Base-by-base conservation (phyloP, 2,329 filamentous ascomycete species). In the Clarireedia homoeocarpa region DNA sequence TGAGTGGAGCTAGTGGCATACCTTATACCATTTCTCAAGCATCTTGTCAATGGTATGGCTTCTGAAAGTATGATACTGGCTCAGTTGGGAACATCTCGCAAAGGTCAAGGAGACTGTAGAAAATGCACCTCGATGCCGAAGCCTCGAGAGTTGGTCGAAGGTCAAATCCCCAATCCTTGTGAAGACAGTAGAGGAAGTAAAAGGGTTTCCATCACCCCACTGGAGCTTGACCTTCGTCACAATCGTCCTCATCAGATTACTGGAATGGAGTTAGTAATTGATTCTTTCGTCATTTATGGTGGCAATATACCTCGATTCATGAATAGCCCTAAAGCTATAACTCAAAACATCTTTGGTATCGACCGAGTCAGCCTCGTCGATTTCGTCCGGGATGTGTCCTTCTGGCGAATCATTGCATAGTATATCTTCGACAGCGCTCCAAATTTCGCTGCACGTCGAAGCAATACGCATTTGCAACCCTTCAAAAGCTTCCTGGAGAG, bases 391-490 rank as follows among this genome's bases (percentile, higher is more conserved):
- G 3, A 89, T 75, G 69, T 94, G 85, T 0, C 92, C 92, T 72
- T 99, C 94, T 0, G 95, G 94, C 1, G 94, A 95, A 71, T 96
- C 94, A 60, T 95, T 86, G 66, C 94, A 99, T 0, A 99, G 79
- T 4, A 95, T 82, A 52, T 84, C 79, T 63, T 81, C 82, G 5
- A 96, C 89, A 26, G 82, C 79, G 0, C 73, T 66, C 94, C 94
- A 99, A 6, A 95, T 81, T n/a, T 79, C 76, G 49, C 77, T 72
- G 57, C 90, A 87, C 58, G 79, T 77, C 1, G 67, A 65, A 12
- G 89, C 72, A 1, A 91, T 77, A 3, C 81, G 78, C 2, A 69
- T 60, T 59, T 86, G 82, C 14, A 68, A 51, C 5, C 42, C 44
- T n/a, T 63, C 48, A 58, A 63, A 63, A 20, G 34, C 45, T 23